Evolutionary conservation across 352 stramenopile species (phyloP).

Genomic region (Salisapilia sapeloensis): DNA sequence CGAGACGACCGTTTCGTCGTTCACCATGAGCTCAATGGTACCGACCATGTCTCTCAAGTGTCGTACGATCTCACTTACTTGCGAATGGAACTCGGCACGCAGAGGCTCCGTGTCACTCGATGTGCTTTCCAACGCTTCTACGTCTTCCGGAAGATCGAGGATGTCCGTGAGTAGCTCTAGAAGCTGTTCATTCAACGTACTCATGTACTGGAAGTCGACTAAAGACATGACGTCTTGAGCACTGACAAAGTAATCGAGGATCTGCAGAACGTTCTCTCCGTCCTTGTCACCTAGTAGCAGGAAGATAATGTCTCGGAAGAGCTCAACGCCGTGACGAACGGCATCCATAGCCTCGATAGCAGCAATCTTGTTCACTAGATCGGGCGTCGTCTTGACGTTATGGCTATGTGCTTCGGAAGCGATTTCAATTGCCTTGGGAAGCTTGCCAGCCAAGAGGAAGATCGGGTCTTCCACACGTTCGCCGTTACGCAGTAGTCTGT

Average conservation of each 20-base stretch:
- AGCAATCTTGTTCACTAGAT: constrained; percentile 39
- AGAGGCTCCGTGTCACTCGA: constrained; percentile 17
- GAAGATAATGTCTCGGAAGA: constrained; percentile 51
- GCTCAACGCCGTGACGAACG: constrained; percentile 29
- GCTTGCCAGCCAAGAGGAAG: constrained; percentile 60
- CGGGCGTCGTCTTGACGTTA: constrained; percentile 19
- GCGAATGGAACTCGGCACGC: constrained; percentile 45
- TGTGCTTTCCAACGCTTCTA: constrained; percentile 23
- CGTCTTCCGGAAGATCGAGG: constrained; percentile 65
- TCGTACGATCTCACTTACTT: constrained; percentile 44
- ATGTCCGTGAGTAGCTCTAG: constrained; percentile 60
- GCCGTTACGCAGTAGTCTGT: constrained; percentile 54
- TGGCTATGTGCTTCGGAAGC: constrained; percentile 25
- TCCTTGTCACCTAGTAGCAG: constrained; percentile 45
- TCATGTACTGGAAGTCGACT: constrained; percentile 42
- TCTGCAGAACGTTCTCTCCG: constrained; percentile 19
- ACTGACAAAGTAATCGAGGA: constrained; percentile 48
- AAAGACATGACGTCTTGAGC: constrained; percentile 29
- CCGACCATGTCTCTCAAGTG: constrained; percentile 20
- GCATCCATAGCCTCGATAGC: constrained; percentile 41
- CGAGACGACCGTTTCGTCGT: constrained; percentile 19
- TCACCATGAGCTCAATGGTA: constrained; percentile 37
- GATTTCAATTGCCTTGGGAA: constrained; percentile 41
- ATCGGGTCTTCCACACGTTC: constrained; percentile 61
- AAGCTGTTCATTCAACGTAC: constrained; percentile 37